These are phyloP conservation scores for Mucor ambiguus DNA, from an alignment of 371 early-diverging fungal genomes.

Conservation along the genomic window DNA sequence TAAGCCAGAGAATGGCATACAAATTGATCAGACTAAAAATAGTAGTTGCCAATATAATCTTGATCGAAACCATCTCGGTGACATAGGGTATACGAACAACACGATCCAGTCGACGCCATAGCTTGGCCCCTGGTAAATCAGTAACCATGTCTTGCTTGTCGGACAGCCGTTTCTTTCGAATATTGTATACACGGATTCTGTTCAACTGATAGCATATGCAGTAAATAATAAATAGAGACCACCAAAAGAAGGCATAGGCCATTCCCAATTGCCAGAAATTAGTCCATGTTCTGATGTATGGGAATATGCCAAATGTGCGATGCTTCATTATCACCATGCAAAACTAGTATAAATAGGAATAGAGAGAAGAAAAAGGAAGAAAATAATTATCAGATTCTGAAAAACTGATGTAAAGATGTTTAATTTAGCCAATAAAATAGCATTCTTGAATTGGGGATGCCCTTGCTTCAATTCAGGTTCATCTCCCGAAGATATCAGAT, in stretches of 20 bases:
- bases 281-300: conserved; percentile 18
- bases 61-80: conserved; percentile 41
- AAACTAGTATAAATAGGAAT: neutral
- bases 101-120: conserved; percentile 12
- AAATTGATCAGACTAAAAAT: conserved; percentile 38
- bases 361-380: neutral
- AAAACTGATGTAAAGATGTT: neutral
- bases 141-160: conserved; percentile 10
- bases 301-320: neutral
- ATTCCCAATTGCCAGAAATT: conserved; percentile 34
- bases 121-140: conserved; percentile 9
- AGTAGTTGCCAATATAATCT: conserved; percentile 40
- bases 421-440: neutral
- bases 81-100: conserved; percentile 42
- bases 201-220: conserved; percentile 41
- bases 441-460: neutral
- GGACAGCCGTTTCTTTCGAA: conserved; percentile 26
- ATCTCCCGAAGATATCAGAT: conserved; percentile 7
- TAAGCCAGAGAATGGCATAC: conserved; percentile 35
- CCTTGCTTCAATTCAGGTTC: neutral
- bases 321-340: neutral
- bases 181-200: conserved; percentile 28
- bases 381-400: neutral
- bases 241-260: conserved; percentile 42
- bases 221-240: conserved; percentile 45